A percentile compares a stretch with the other conserved stretches of the same genome.
Conservation (phyloP, 371 early-diverging fungal species). For the Syncephalastrum racemosum region DNA sequence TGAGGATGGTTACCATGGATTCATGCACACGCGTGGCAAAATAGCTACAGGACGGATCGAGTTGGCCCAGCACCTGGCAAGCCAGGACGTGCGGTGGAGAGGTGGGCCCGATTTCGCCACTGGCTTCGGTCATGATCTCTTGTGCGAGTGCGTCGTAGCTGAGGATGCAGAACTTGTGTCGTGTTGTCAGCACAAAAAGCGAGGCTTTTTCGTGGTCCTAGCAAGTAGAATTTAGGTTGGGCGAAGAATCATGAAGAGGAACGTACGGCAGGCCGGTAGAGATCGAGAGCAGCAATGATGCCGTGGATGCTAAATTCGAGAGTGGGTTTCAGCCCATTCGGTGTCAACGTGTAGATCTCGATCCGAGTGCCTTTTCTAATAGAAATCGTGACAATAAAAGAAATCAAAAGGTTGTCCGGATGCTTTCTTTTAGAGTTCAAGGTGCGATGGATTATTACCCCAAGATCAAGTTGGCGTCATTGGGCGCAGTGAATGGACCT, state of each 20-base stretch:
- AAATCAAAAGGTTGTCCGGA: neutral
- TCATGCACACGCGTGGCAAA: conserved; percentile 36
- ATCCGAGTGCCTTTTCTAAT: conserved; percentile 72
- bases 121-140: conserved; percentile 60
- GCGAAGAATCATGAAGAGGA: too few relatives aligned
- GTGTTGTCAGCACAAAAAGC: conserved; percentile 60
- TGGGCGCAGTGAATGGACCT: conserved; percentile 65
- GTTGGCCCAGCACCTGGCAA: conserved; percentile 32
- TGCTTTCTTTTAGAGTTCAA: neutral
- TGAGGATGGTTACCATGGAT: conserved; percentile 29
- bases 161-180: conserved; percentile 60
- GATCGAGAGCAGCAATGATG: conserved; percentile 59
- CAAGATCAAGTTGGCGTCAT: conserved; percentile 68
- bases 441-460: conserved; percentile 45
- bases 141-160: conserved; percentile 51
- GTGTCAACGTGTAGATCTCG: conserved; percentile 64
- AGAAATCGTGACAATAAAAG: conserved; percentile 2
- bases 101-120: conserved; percentile 62
- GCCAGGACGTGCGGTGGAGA: conserved; percentile 47
- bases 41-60: conserved; percentile 59
- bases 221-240: neutral
- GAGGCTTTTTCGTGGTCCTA: conserved; percentile 53
- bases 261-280: conserved; percentile 58
- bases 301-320: conserved; percentile 74
- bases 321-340: conserved; percentile 62